A percentile compares a stretch with the other conserved stretches of the same genome.
Conservation (phyloP, 371 early-diverging fungal species). For the Rhizopus stolonifer region DNA sequence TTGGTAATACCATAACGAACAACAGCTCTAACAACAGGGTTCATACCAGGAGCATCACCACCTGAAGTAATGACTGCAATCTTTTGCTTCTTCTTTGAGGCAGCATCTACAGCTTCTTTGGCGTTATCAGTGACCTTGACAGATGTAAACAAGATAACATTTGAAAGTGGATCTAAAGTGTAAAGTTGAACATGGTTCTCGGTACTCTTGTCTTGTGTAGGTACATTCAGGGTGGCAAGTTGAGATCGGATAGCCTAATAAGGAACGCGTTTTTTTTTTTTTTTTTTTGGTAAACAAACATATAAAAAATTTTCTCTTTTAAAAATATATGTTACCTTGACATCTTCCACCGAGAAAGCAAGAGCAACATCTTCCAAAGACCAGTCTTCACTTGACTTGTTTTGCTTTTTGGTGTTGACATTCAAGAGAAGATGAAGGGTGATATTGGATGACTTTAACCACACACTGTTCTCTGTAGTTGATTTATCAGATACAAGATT, state of each 20-base stretch:
- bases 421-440: slow-evolving; percentile 44
- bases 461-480: slow-evolving; percentile 22
- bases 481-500: slow-evolving; percentile 27
- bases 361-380: slow-evolving; percentile 29
- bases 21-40: slow-evolving; percentile 93
- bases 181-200: slow-evolving; percentile 38
- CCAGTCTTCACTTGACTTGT: slow-evolving; percentile 25
- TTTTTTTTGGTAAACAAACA: not conserved
- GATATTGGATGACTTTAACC: slow-evolving; percentile 47
- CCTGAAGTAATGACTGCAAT: slow-evolving; percentile 97
- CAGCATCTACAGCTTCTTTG: slow-evolving; percentile 20
- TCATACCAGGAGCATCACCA: slow-evolving; percentile 99
- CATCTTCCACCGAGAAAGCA: slow-evolving; percentile 27
- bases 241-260: slow-evolving; percentile 34
- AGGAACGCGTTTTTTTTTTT: no score
- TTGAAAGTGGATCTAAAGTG: slow-evolving; percentile 77
- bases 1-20: slow-evolving; percentile 88
- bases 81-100: slow-evolving; percentile 33
- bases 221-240: slow-evolving; percentile 15
- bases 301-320: no score
- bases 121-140: slow-evolving; percentile 6
- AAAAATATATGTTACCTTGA: slow-evolving; percentile 22
- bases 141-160: slow-evolving; percentile 65
- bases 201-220: slow-evolving; percentile 35
- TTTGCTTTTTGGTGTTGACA: slow-evolving; percentile 7